phyloP scores from a whole-genome alignment of 768 basidiomycete genomes.

The Serpula lacrymans region DNA sequence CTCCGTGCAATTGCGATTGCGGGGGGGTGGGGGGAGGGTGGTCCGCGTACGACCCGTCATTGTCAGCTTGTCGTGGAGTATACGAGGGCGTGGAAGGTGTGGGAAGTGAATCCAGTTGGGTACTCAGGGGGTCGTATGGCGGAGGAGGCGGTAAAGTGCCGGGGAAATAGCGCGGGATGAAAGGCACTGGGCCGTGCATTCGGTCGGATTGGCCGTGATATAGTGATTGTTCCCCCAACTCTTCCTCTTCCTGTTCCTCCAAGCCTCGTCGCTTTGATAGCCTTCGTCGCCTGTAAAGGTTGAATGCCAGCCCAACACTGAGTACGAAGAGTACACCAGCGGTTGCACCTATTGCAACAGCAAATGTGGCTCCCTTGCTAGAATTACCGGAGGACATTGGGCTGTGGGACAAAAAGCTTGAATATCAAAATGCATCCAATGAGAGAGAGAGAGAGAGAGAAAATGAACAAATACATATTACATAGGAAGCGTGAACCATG shows the following conservation, averaged over 20 bases:
- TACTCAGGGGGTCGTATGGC: slow-evolving; percentile 23
- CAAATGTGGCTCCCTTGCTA: slow-evolving; percentile 44
- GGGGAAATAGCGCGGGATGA: slow-evolving; percentile 58
- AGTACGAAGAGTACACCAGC: slow-evolving; percentile 41
- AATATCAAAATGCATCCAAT: background rate
- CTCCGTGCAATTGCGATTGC: too few species aligned
- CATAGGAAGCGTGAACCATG: slow-evolving; percentile 16
- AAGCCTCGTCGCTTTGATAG: slow-evolving; percentile 25
- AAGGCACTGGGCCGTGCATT: slow-evolving; percentile 45
- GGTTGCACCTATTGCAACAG: slow-evolving; percentile 48
- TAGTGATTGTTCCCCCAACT: slow-evolving; percentile 1
- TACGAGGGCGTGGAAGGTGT: slow-evolving; percentile 4
- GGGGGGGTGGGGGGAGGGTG: too few species aligned
- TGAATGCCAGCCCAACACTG: background rate
- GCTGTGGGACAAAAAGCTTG: slow-evolving; percentile 13
- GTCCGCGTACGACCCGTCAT: too few species aligned
- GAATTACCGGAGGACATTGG: slow-evolving; percentile 11
- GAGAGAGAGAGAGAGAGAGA: slow-evolving; percentile 1
- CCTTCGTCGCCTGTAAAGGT: slow-evolving; percentile 15
- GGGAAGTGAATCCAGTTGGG: background rate
- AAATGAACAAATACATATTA: slow-evolving; percentile 13
- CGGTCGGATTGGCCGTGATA: too few species aligned
- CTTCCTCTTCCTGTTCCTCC: background rate
- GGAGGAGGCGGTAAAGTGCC: slow-evolving; percentile 43
- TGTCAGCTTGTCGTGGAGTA: too few species aligned